Percentiles rank a stretch among this genome's conserved stretches.
phyloP scores from a whole-genome alignment of 495 filamentous ascomycete genomes.

The Pyrenula aspistea region DNA sequence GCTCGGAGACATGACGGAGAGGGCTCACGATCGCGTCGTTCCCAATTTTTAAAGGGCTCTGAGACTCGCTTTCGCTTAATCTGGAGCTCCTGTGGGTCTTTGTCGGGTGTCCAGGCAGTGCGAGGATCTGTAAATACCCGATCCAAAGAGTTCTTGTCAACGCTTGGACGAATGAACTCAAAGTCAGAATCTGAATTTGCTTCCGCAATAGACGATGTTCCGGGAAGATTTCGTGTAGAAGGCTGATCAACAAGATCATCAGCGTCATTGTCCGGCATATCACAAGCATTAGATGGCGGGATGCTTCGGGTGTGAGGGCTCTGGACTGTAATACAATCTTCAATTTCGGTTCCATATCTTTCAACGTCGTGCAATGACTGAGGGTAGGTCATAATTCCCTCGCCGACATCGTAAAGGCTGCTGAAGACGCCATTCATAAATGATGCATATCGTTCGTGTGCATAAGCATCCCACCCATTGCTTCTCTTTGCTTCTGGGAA shows the following conservation, averaged over 20 bases:
- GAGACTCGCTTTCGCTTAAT: neutral
- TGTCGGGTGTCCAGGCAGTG: too few species aligned
- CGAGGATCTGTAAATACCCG: too few species aligned
- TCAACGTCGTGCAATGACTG: neutral
- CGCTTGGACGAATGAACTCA: too few species aligned
- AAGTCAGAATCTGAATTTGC: neutral
- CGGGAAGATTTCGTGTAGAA: neutral
- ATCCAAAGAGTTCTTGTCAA: too few species aligned
- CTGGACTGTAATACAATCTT: neutral
- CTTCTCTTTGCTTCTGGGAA: too few species aligned
- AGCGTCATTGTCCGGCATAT: neutral
- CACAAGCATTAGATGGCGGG: neutral
- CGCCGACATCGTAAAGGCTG: neutral
- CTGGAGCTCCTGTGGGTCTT: neutral
- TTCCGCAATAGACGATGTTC: neutral
- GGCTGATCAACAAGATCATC: neutral
- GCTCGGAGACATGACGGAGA: neutral
- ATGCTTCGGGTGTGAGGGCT: neutral
- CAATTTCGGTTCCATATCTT: neutral
- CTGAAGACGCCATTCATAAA: neutral
- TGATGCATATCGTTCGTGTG: neutral
- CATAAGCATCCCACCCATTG: neutral
- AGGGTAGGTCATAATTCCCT: neutral
- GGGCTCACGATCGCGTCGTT: neutral
- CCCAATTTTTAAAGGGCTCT: neutral